Percentiles rank a stretch among this genome's conserved stretches.
These are phyloP conservation scores for Hanseniaspora mollemarum DNA, from an alignment of 805 yeast genomes.

Conservation along the genomic window DNA sequence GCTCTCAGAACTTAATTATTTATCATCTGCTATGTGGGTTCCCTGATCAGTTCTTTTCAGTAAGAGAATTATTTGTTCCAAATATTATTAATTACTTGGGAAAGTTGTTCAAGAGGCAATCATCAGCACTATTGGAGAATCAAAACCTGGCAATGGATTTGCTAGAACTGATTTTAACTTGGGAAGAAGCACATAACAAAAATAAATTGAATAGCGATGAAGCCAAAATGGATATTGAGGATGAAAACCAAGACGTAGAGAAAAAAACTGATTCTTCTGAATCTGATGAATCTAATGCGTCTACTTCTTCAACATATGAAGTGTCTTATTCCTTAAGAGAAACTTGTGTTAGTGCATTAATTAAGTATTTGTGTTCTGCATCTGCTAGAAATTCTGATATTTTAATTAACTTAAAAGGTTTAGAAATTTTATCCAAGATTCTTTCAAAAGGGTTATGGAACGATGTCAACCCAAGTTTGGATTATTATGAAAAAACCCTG, in stretches of 20 bases:
- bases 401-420: constrained; percentile 68
- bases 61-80: constrained; percentile 80
- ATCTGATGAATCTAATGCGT: constrained; percentile 32
- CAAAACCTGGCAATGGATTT: constrained; percentile 80
- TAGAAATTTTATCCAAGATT: constrained; percentile 63
- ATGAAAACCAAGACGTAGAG: constrained; percentile 9
- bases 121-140: constrained; percentile 52
- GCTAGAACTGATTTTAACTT: constrained; percentile 69
- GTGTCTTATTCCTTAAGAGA: constrained; percentile 72
- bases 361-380: constrained; percentile 76
- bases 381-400: constrained; percentile 76
- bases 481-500: constrained; percentile 78
- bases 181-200: constrained; percentile 47
- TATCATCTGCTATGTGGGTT: constrained; percentile 83
- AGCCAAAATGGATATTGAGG: constrained; percentile 25
- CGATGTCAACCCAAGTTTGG: constrained; percentile 74
- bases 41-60: constrained; percentile 69
- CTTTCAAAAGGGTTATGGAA: constrained; percentile 71
- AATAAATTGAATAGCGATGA: constrained; percentile 22
- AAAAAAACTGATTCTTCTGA: constrained; percentile 4
- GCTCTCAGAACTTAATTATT: constrained; percentile 72
- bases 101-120: constrained; percentile 62
- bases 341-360: constrained; percentile 78
- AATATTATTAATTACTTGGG: constrained; percentile 88
- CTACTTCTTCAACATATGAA: constrained; percentile 29